A percentile compares a stretch with the other conserved stretches of the same genome.
These are phyloP conservation scores for Leccinum griseonigrum DNA, from an alignment of 1,284 basidiomycete genomes.

Conservation along the genomic window DNA sequence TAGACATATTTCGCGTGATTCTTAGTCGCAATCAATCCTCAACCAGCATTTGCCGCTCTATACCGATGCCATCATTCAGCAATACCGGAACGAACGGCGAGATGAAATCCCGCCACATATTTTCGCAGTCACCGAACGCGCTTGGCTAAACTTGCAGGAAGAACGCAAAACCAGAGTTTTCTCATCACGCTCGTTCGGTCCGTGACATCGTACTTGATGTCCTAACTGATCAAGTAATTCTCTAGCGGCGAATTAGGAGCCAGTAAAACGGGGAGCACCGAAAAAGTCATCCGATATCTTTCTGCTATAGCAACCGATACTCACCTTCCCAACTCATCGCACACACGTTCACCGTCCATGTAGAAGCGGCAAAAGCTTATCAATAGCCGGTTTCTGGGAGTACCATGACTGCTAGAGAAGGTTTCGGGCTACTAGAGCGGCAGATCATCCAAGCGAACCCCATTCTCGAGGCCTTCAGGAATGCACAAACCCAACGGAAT, in stretches of 20 bases:
- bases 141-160: constrained; percentile 98
- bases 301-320: constrained; percentile 93
- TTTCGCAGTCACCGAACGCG: constrained; percentile 95
- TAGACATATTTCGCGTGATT: constrained; percentile 96
- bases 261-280: constrained; percentile 99
- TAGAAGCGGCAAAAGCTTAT: constrained; percentile 46
- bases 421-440: constrained; percentile 88
- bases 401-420: constrained; percentile 55
- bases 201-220: not conserved
- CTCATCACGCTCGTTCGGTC: constrained; percentile 82
- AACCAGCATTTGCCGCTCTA: constrained; percentile 90
- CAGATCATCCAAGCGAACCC: constrained; percentile 99
- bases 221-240: constrained; percentile 2
- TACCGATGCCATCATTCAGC: constrained; percentile 87
- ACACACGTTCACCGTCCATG: constrained; percentile 55
- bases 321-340: constrained; percentile 58
- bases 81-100: constrained; percentile 88
- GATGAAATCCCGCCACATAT: constrained; percentile 98
- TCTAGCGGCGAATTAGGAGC: constrained; percentile 95
- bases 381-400: constrained; percentile 43
- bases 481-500: constrained; percentile 97
- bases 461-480: constrained; percentile 97
- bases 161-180: constrained; percentile 97
- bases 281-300: constrained; percentile 99
- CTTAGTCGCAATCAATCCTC: constrained; percentile 98